A percentile compares a stretch with the other conserved stretches of the same genome.
Evolutionary conservation across 2,329 filamentous ascomycete species (phyloP).

Genomic region (Aspergillus latus): DNA sequence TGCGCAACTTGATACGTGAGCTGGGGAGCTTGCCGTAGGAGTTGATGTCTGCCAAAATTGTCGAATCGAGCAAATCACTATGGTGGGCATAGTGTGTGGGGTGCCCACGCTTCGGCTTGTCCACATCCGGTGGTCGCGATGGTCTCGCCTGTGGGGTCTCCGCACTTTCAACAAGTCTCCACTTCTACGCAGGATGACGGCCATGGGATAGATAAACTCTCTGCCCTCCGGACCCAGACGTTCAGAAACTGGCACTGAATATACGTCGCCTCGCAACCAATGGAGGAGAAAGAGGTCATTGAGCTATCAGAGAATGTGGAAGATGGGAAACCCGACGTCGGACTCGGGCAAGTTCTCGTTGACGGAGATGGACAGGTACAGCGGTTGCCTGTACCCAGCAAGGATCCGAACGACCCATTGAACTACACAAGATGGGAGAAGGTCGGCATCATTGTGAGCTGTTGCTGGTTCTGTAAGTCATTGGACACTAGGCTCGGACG

Average conservation of each 20-base stretch:
- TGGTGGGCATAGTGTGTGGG: neutral
- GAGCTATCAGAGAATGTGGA: slow-evolving; percentile 18
- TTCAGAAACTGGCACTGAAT: neutral
- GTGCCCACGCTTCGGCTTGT: neutral
- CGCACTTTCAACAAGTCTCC: neutral
- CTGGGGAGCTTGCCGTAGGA: slow-evolving; percentile 3
- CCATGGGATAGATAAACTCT: neutral
- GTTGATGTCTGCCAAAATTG: neutral
- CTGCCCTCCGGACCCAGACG: neutral
- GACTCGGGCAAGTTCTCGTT: slow-evolving; percentile 15
- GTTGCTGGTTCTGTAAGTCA: slow-evolving; percentile 29
- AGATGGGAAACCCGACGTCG: neutral
- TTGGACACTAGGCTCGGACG: neutral
- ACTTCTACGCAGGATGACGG: neutral
- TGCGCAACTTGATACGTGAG: slow-evolving; percentile 8
- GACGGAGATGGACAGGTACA: slow-evolving; percentile 22
- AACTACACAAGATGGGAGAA: slow-evolving; percentile 28
- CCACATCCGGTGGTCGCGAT: neutral
- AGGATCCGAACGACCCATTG: slow-evolving; percentile 29
- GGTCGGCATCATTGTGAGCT: slow-evolving; percentile 26
- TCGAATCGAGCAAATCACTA: neutral
- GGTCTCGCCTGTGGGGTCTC: neutral
- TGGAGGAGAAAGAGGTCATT: slow-evolving; percentile 5
- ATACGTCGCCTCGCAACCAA: neutral
- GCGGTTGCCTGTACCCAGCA: slow-evolving; percentile 26